Percentiles rank a stretch among this genome's conserved stretches.
Evolutionary conservation across 805 yeast genomes (phyloP).

Genomic region (Blastobotrys robertii): DNA sequence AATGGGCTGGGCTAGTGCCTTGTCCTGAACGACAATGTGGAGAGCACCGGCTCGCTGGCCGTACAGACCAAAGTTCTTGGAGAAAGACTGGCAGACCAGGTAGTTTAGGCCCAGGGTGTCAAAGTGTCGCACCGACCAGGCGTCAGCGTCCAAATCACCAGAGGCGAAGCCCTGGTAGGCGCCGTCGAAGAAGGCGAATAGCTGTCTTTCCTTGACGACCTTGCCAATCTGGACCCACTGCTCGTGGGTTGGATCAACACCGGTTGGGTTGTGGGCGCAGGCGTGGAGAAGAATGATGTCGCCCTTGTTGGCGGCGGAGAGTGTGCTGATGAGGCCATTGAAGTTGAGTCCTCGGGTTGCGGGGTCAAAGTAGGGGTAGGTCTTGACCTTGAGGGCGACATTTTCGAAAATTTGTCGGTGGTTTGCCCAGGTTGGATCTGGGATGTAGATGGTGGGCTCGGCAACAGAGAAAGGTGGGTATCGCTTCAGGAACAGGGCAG

Average conservation of each 20-base stretch:
- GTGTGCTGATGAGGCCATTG: conserved; percentile 53
- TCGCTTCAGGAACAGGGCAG: conserved; percentile 56
- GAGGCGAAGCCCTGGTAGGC: conserved; percentile 98
- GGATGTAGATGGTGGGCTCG: conserved; percentile 46
- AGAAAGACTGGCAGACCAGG: conserved; percentile 86
- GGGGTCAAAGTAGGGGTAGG: conserved; percentile 82
- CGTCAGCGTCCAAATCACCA: conserved; percentile 75
- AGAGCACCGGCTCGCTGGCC: conserved; percentile 97
- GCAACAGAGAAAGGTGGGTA: conserved; percentile 33
- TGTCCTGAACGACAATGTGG: conserved; percentile 48
- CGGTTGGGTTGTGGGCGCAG: conserved; percentile 98
- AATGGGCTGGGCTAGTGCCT: conserved; percentile 44
- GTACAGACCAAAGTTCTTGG: conserved; percentile 93
- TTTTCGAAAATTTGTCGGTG: conserved; percentile 74
- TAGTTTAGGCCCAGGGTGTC: conserved; percentile 45
- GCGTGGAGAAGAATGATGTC: conserved; percentile 82
- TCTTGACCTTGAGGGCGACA: conserved; percentile 54
- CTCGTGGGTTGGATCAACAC: conserved; percentile 77
- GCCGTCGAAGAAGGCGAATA: conserved; percentile 80
- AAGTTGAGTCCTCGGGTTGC: conserved; percentile 62
- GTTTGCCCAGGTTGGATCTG: conserved; percentile 97
- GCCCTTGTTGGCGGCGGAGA: conserved; percentile 60
- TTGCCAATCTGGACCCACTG: conserved; percentile 71
- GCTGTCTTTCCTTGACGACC: conserved; percentile 49
- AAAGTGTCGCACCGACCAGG: conserved; percentile 63